Evolutionary conservation across 2,329 filamentous ascomycete species (phyloP), one percentile per base, ranked within the genome.

Genomic region (Penicillium janthinellum): DNA sequence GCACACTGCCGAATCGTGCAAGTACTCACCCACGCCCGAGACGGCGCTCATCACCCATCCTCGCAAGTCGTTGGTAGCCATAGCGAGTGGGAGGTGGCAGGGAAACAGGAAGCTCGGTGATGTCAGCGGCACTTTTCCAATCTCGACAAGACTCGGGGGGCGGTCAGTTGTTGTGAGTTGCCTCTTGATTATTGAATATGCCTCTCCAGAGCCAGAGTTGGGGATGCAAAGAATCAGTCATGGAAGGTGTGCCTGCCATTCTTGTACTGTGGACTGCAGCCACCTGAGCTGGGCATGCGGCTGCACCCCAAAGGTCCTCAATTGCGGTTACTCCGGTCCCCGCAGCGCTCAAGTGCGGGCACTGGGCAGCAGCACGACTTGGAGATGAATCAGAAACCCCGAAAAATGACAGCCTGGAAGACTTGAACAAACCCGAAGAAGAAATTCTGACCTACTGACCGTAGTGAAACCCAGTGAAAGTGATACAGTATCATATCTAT

Each of bases 41-140:
- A 92, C 82, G 71, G 84, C 88, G 64, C 86, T 83, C 90, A 98
- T 91, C 68, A 98, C 89, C 94, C 94, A 98, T 70, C 95, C 94
- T 64, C 92, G 87, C 64, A 89, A 89, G 80, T 98, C 94, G 80
- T 94, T 95, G 65, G 90, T 71, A 57, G 70, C 75, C 82, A 84
- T 80, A 58, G 57, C 69, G 64, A 58, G 56, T 58, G 48, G 52
- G 51, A 63, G 50, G 50, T 54, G 58, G 56, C 53, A 61, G 58
- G 54, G 15, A 38, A 54, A 14, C 37, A 39, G 53, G 56, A 56
- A 2, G 15, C 42, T 12, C 56, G n/a, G 62, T 70, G 65, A 72
- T 71, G 69, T 70, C 62, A 71, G 60, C 60, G 31, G 52, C 17
- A 31, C 22, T 31, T 31, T 31, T 6, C 25, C 25, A 6, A 6